phyloP scores from a whole-genome alignment of 176 grass and related monocot genomes.

The Echinochloa phyllopogon region DNA sequence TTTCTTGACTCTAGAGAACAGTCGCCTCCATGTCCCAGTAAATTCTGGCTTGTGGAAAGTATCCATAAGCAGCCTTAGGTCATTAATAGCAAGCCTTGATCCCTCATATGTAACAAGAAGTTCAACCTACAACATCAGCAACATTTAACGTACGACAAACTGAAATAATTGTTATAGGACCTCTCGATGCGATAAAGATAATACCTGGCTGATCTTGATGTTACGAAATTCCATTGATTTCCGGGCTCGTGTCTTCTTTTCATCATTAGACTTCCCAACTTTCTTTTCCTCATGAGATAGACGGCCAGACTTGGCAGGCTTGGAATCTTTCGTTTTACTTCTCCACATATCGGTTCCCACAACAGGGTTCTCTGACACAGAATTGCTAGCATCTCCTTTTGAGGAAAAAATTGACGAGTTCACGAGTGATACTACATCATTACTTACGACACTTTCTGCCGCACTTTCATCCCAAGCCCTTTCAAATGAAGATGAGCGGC shows the following conservation, averaged over 20 bases:
- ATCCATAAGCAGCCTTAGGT: slow-evolving; percentile 97
- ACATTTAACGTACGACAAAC: slow-evolving; percentile 28
- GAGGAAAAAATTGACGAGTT: slow-evolving; percentile 63
- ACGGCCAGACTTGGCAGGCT: slow-evolving; percentile 67
- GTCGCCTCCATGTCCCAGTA: slow-evolving; percentile 95
- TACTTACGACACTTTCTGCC: slow-evolving; percentile 59
- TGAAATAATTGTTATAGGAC: slow-evolving; percentile 38
- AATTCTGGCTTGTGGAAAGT: slow-evolving; percentile 90
- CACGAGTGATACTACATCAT: slow-evolving; percentile 66
- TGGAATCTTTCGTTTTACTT: slow-evolving; percentile 86
- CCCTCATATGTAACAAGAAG: slow-evolving; percentile 96
- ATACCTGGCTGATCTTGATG: slow-evolving; percentile 99
- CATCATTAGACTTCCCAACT: slow-evolving; percentile 79
- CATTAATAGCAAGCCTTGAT: slow-evolving; percentile 95
- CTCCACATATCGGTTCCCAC: slow-evolving; percentile 57
- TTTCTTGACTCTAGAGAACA: slow-evolving; percentile 97
- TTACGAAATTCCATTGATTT: slow-evolving; percentile 97
- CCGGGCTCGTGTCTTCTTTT: slow-evolving; percentile 77
- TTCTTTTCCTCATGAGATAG: slow-evolving; percentile 95
- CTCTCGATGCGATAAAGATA: slow-evolving; percentile 25
- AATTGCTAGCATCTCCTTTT: slow-evolving; percentile 68
- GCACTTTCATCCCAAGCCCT: slow-evolving; percentile 75
- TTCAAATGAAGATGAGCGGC: slow-evolving; percentile 81
- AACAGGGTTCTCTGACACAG: slow-evolving; percentile 58
- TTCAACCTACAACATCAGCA: slow-evolving; percentile 72